A percentile compares a stretch with the other conserved stretches of the same genome.
phyloP scores from a whole-genome alignment of 2,329 filamentous ascomycete species.

The Colletotrichum viniferum region DNA sequence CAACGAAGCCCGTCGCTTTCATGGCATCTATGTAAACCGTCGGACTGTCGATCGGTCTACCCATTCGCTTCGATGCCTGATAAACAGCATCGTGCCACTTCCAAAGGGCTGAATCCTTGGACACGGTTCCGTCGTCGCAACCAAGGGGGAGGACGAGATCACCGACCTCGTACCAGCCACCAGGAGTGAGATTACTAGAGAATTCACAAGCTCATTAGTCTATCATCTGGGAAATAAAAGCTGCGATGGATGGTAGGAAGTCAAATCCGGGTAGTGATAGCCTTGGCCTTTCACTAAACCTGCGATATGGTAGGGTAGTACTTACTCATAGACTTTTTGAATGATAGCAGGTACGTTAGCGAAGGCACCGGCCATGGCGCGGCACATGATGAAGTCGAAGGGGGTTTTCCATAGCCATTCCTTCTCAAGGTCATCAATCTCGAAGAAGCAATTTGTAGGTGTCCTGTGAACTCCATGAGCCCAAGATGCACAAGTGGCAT shows the following conservation, averaged over 20 bases:
- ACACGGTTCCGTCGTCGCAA: background rate
- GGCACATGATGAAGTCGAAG: background rate
- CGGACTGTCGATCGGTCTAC: background rate
- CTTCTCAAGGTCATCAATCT: background rate
- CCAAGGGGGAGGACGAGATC: background rate
- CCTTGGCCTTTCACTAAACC: background rate
- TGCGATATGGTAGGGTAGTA: background rate
- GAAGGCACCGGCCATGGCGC: background rate
- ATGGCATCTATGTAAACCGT: background rate
- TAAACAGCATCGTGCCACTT: background rate
- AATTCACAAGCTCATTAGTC: background rate
- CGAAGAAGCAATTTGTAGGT: background rate
- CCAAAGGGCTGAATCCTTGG: background rate
- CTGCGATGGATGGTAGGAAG: too few relatives aligned
- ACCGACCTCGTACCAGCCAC: background rate
- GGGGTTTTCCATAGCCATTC: background rate
- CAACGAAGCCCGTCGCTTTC: background rate
- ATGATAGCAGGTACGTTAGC: background rate
- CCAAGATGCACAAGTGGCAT: too few relatives aligned
- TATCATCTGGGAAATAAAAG: background rate
- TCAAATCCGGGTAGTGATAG: background rate
- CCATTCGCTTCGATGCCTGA: background rate
- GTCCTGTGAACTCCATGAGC: background rate
- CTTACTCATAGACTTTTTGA: background rate
- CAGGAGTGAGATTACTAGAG: background rate